Conservation (phyloP, 2,329 filamentous ascomycete species). For the Chalara sp. region DNA sequence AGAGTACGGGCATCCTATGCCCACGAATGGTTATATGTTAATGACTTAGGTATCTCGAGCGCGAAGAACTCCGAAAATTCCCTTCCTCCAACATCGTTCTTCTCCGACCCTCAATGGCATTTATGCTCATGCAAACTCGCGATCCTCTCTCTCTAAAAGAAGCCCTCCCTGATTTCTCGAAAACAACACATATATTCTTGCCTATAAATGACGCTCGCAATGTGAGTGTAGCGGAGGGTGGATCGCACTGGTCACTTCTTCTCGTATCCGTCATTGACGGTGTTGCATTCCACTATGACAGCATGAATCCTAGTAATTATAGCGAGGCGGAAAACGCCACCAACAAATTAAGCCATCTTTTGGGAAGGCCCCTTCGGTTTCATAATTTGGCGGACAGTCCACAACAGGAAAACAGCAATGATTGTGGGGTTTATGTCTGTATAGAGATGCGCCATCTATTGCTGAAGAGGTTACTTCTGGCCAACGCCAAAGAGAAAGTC, state of each 20-base stretch:
- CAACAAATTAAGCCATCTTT: slow-evolving; percentile 60
- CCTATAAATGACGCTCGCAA: slow-evolving; percentile 87
- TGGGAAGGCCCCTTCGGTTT: slow-evolving; percentile 64
- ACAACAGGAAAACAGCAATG: slow-evolving; percentile 84
- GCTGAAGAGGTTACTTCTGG: slow-evolving; percentile 72
- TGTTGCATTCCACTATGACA: slow-evolving; percentile 96
- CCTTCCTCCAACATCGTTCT: slow-evolving; percentile 83
- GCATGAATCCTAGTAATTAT: slow-evolving; percentile 68
- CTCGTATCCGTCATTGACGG: slow-evolving; percentile 84
- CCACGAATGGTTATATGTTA: too few relatives aligned
- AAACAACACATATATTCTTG: slow-evolving; percentile 87
- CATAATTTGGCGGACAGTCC: slow-evolving; percentile 79
- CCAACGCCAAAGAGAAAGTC: slow-evolving; percentile 77
- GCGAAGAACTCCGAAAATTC: slow-evolving; percentile 73
- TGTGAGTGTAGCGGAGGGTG: slow-evolving; percentile 72
- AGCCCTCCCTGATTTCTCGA: slow-evolving; percentile 73
- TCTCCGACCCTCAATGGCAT: slow-evolving; percentile 86
- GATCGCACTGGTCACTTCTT: slow-evolving; percentile 90
- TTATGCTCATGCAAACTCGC: slow-evolving; percentile 74
- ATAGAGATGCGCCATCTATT: slow-evolving; percentile 92
- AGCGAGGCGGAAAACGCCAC: slow-evolving; percentile 65
- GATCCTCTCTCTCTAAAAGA: slow-evolving; percentile 49
- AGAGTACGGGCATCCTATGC: slow-evolving; percentile 50
- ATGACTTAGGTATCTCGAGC: slow-evolving; percentile 66
- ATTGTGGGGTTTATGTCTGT: slow-evolving; percentile 95